These are phyloP conservation scores for Aspergillus olivimuriae DNA, from an alignment of 495 filamentous ascomycete genomes.

Conservation along the genomic window DNA sequence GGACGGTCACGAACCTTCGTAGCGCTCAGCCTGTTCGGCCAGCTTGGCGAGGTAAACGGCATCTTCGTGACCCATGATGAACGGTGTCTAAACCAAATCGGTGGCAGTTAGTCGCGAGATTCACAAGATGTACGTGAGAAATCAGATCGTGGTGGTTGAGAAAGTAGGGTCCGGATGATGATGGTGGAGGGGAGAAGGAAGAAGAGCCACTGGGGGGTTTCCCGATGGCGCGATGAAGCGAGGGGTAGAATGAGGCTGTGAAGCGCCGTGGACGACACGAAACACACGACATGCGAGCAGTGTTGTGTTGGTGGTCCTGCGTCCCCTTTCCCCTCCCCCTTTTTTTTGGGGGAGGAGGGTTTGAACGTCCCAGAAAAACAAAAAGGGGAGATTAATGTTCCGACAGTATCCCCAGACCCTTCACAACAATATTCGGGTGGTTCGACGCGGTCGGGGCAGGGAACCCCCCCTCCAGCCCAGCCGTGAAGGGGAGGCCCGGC, in stretches of 20 bases:
- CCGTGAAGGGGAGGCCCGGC: neutral
- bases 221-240: conserved; percentile 7
- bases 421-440: no score
- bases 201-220: neutral
- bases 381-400: no score
- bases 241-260: conserved; percentile 23
- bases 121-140: conserved; percentile 4
- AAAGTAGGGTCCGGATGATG: no score
- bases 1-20: conserved; percentile 72
- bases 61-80: conserved; percentile 98
- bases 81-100: conserved; percentile 19
- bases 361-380: neutral
- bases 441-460: no score
- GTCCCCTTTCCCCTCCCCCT: conserved; percentile 5
- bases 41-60: conserved; percentile 99
- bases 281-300: conserved; percentile 8
- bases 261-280: conserved; percentile 14
- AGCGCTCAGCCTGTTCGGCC: conserved; percentile 99
- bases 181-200: conserved; percentile 15
- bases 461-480: neutral
- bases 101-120: neutral
- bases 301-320: conserved; percentile 2
- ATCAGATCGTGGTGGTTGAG: conserved; percentile 3
- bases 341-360: neutral
- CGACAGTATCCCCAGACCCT: no score